These are phyloP conservation scores for Colletotrichum spaethianum DNA, from an alignment of 2,329 filamentous ascomycete genomes.

Conservation along the genomic window DNA sequence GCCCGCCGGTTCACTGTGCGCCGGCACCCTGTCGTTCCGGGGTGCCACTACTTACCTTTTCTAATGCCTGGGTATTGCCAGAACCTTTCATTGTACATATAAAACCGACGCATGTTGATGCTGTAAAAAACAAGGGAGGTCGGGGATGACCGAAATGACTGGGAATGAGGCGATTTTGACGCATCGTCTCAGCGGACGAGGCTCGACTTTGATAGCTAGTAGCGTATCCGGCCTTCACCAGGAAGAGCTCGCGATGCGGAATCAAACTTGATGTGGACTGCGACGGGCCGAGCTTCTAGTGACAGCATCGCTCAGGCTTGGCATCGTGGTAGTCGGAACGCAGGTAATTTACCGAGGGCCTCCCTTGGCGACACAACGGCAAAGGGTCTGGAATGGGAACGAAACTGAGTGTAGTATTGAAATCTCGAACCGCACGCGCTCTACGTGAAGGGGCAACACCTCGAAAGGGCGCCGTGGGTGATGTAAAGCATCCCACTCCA, in stretches of 20 bases:
- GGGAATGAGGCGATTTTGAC: neutral
- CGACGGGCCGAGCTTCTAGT: no score
- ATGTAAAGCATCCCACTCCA: neutral
- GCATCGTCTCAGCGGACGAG: neutral
- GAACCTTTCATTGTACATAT: slow-evolving; percentile 30
- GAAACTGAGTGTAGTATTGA: neutral
- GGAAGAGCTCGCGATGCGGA: neutral
- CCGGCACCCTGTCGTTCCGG: neutral
- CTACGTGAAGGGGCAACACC: neutral
- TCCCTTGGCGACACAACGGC: neutral
- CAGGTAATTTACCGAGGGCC: neutral
- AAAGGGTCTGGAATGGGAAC: neutral
- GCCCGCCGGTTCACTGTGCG: neutral
- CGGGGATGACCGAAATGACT: slow-evolving; percentile 7
- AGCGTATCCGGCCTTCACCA: neutral
- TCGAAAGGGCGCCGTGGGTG: neutral
- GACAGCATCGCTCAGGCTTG: neutral
- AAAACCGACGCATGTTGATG: neutral
- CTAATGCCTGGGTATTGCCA: slow-evolving; percentile 27
- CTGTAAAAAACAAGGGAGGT: neutral
- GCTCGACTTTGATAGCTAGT: neutral
- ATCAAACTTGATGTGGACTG: neutral
- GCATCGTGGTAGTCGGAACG: neutral
- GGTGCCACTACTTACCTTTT: slow-evolving; percentile 9
- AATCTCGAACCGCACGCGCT: neutral